phyloP scores from a whole-genome alignment of 2,329 filamentous ascomycete genomes.

The Aspergillus clavatus region DNA sequence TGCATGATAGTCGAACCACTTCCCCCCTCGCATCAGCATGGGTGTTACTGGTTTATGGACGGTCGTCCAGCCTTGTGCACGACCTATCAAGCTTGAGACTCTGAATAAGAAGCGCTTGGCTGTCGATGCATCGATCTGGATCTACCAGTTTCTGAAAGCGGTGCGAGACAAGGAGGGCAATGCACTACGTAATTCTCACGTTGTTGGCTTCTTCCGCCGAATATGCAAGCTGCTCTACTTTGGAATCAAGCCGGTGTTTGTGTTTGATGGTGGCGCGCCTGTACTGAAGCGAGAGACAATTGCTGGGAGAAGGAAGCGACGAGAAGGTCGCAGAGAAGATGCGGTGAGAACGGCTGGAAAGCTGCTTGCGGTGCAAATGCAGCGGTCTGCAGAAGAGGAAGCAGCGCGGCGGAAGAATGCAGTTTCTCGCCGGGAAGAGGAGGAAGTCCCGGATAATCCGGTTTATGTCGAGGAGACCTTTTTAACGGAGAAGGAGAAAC shows the following conservation, averaged over 20 bases:
- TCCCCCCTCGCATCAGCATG: conserved; percentile 52
- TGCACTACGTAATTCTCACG: conserved; percentile 88
- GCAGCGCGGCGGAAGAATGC: conserved; percentile 58
- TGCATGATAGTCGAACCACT: background rate
- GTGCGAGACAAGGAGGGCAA: conserved; percentile 98
- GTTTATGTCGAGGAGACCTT: conserved; percentile 89
- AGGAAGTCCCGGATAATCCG: conserved; percentile 68
- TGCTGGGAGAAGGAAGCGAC: conserved; percentile 66
- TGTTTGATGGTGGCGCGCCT: conserved; percentile 95
- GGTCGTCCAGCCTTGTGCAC: conserved; percentile 88
- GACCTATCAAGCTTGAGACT: conserved; percentile 92
- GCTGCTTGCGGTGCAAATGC: conserved; percentile 89
- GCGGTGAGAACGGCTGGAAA: conserved; percentile 86
- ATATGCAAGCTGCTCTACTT: conserved; percentile 98
- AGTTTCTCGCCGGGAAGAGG: conserved; percentile 47
- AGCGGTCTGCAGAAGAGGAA: conserved; percentile 82
- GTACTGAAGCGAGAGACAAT: conserved; percentile 88
- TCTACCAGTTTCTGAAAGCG: conserved; percentile 98
- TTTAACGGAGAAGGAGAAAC: conserved; percentile 71
- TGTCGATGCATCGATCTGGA: conserved; percentile 98
- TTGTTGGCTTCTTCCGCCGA: conserved; percentile 95
- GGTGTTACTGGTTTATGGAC: conserved; percentile 98
- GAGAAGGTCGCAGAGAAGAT: conserved; percentile 90
- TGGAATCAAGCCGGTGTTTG: conserved; percentile 93
- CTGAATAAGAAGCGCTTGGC: conserved; percentile 94